These are phyloP conservation scores for Fraxinus cuspidata DNA, from an alignment of 257 asterid species.

Conservation along the genomic window DNA sequence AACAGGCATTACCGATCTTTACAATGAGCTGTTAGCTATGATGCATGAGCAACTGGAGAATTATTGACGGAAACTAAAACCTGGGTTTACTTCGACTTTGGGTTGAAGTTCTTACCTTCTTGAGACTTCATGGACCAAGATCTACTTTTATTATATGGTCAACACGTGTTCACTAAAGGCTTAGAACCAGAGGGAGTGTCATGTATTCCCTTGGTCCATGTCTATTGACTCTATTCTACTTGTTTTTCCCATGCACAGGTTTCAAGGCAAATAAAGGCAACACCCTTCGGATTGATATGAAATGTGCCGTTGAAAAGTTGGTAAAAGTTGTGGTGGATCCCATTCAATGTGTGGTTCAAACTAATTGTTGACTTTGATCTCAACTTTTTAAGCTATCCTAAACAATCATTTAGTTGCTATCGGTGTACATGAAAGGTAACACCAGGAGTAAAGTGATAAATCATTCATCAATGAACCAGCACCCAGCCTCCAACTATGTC, in stretches of 20 bases:
- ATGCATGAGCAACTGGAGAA: too few relatives aligned
- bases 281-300: not conserved
- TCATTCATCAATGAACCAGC: not conserved
- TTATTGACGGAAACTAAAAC: not conserved
- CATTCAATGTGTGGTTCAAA: too few relatives aligned
- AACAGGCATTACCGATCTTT: not conserved
- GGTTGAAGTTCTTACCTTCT: not conserved
- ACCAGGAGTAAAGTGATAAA: constrained; percentile 5
- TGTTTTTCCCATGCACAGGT: not conserved
- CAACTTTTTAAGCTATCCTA: too few relatives aligned
- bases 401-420: too few relatives aligned
- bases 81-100: not conserved
- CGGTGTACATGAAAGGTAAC: not conserved
- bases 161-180: not conserved
- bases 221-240: not conserved
- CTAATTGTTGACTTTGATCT: too few relatives aligned
- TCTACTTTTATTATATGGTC: not conserved
- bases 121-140: not conserved
- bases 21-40: too few relatives aligned
- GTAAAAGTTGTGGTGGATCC: too few relatives aligned
- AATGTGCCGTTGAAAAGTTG: too few relatives aligned
- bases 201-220: not conserved
- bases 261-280: not conserved
- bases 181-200: not conserved
- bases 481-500: not conserved